Evolutionary conservation across 805 yeast species (phyloP).

Genomic region (Hanseniaspora lachancei): DNA sequence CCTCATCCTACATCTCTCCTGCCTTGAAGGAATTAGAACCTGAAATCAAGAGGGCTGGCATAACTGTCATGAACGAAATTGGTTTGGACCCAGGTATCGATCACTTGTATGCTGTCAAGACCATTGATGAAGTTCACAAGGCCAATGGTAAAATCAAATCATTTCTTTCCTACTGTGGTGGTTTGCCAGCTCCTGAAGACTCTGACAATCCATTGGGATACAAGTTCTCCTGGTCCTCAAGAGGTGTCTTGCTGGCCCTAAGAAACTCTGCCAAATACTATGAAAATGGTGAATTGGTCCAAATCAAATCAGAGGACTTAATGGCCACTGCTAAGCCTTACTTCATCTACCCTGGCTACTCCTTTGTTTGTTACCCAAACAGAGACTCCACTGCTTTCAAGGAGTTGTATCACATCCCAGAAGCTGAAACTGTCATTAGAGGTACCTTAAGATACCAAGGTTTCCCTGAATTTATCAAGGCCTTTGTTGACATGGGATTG

Average conservation of each 20-base stretch:
- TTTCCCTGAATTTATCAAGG: slow-evolving; percentile 95
- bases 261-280: slow-evolving; percentile 87
- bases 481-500: slow-evolving; percentile 85
- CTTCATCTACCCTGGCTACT: slow-evolving; percentile 89
- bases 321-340: slow-evolving; percentile 93
- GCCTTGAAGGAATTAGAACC: slow-evolving; percentile 77
- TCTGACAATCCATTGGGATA: slow-evolving; percentile 97
- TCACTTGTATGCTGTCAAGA: slow-evolving; percentile 95
- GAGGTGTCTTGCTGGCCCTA: slow-evolving; percentile 92
- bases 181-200: slow-evolving; percentile 94
- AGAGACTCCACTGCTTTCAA: slow-evolving; percentile 92
- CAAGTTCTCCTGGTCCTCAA: slow-evolving; percentile 97
- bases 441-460: slow-evolving; percentile 98
- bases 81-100: slow-evolving; percentile 98
- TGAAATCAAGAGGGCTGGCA: slow-evolving; percentile 85
- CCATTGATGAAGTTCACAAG: slow-evolving; percentile 90
- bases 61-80: slow-evolving; percentile 94
- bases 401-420: slow-evolving; percentile 88
- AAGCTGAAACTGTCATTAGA: slow-evolving; percentile 91
- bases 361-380: slow-evolving; percentile 92
- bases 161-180: slow-evolving; percentile 96
- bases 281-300: slow-evolving; percentile 70
- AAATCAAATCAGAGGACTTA: slow-evolving; percentile 74
- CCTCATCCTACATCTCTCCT: slow-evolving; percentile 94
- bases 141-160: slow-evolving; percentile 85